A percentile compares a stretch with the other conserved stretches of the same genome.
Evolutionary conservation across 2,329 filamentous ascomycete genomes (phyloP).

Genomic region (Amesomyces nigricolor): DNA sequence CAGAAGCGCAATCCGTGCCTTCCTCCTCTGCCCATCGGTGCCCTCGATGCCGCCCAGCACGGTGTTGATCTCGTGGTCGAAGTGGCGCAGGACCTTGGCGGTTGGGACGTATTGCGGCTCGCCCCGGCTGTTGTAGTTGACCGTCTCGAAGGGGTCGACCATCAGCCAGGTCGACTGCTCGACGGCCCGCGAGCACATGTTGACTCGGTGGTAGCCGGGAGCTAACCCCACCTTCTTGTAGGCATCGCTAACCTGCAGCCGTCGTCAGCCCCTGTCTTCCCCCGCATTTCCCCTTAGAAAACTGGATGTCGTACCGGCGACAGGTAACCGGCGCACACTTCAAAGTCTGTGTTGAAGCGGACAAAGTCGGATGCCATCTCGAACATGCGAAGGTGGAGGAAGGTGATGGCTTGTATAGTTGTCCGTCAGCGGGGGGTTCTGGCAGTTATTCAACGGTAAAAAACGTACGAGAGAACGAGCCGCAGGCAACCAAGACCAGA

Average conservation of each 20-base stretch:
- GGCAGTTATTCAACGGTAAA: background rate
- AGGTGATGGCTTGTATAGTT: slow-evolving; percentile 24
- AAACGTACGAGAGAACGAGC: slow-evolving; percentile 32
- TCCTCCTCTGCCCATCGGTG: slow-evolving; percentile 59
- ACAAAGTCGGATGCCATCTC: slow-evolving; percentile 36
- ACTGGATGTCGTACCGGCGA: slow-evolving; percentile 50
- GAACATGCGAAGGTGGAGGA: slow-evolving; percentile 34
- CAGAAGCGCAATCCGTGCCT: slow-evolving; percentile 70
- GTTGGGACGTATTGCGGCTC: slow-evolving; percentile 81
- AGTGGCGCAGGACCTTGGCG: slow-evolving; percentile 83
- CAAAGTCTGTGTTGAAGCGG: slow-evolving; percentile 49
- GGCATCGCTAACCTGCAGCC: slow-evolving; percentile 34
- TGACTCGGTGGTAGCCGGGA: slow-evolving; percentile 64
- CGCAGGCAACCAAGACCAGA: slow-evolving; percentile 34
- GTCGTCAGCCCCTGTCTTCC: background rate
- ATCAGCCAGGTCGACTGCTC: slow-evolving; percentile 73
- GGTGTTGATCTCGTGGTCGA: slow-evolving; percentile 82
- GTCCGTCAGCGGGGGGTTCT: slow-evolving; percentile 6
- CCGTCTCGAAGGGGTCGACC: slow-evolving; percentile 79
- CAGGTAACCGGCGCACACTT: slow-evolving; percentile 80
- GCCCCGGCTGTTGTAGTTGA: slow-evolving; percentile 43
- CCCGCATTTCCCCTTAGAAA: background rate
- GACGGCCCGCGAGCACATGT: slow-evolving; percentile 82
- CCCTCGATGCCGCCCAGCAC: slow-evolving; percentile 68
- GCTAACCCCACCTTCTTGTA: slow-evolving; percentile 78